Percentiles rank a stretch among this genome's conserved stretches.
These are phyloP conservation scores for Gnomoniopsis sp. DNA, from an alignment of 2,329 filamentous ascomycete genomes.

Conservation along the genomic window DNA sequence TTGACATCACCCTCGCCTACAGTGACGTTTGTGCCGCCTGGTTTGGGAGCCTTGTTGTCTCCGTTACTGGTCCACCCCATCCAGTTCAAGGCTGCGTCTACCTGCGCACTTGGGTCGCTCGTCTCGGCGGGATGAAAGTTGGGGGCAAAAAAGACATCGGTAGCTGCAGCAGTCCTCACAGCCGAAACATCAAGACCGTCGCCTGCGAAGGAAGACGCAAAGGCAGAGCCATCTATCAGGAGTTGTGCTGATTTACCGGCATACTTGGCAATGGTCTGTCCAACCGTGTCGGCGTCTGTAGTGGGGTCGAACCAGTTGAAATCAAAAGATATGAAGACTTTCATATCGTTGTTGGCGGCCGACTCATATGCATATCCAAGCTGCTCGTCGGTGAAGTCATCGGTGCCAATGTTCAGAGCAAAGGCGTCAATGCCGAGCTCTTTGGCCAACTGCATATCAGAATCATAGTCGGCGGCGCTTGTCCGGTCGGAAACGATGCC, in stretches of 20 bases:
- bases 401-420: slow-evolving; percentile 29
- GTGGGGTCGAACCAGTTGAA: slow-evolving; percentile 17
- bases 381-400: slow-evolving; percentile 40
- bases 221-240: slow-evolving; percentile 43
- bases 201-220: slow-evolving; percentile 52
- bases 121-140: slow-evolving; percentile 44
- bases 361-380: slow-evolving; percentile 46
- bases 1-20: slow-evolving; percentile 36
- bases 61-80: slow-evolving; percentile 39
- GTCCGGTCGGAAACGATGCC: slow-evolving; percentile 17
- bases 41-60: slow-evolving; percentile 47
- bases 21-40: slow-evolving; percentile 31
- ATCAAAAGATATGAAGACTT: slow-evolving; percentile 57
- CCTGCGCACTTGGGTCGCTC: slow-evolving; percentile 27
- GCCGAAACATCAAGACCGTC: slow-evolving; percentile 41
- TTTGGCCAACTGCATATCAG: slow-evolving; percentile 17
- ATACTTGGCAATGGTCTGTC: slow-evolving; percentile 44
- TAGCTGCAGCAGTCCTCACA: slow-evolving; percentile 37
- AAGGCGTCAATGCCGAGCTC: slow-evolving; percentile 28
- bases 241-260: slow-evolving; percentile 42
- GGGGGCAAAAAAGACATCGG: slow-evolving; percentile 44
- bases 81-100: slow-evolving; percentile 42
- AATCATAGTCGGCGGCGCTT: slow-evolving; percentile 17
- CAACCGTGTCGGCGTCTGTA: slow-evolving; percentile 35
- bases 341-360: slow-evolving; percentile 43